Evolutionary conservation across 176 grass and related monocot species (phyloP), one percentile per base, ranked within the genome.

Genomic region (Ensete ventricosum): DNA sequence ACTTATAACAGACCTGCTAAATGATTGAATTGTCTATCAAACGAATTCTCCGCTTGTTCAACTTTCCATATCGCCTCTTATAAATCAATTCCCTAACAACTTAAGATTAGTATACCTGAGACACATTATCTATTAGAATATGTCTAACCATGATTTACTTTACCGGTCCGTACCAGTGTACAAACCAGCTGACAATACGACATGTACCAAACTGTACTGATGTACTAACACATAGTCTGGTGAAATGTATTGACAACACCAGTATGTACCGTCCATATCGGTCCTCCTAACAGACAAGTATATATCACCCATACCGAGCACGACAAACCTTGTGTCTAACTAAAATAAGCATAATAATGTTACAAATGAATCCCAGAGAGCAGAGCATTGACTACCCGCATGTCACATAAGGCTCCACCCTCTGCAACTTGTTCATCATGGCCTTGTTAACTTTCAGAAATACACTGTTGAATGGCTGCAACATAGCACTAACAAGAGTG

Each of bases 381-480:
- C 12, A 57, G 14, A 74, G 13, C 12, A 29, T 27, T 58, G 10
- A 72, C 2, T 84, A 90, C 93, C 93, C 93, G 69, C 88, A 96
- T 19, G 93, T 91, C 60, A 90, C 93, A 81, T 96, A 92, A 22
- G 93, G 90, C 74, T 96, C 93, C 22, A 96, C 93, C 78, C 90
- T 85, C n/a, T 85, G 85, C 14, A 96, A 52, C 93, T 92, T 96
- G 85, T 96, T 96, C 51, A 96, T 84, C 23, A 90, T 92, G 20
- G 93, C 90, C 83, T 92, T 97, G 83, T 97, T 97, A 67, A 97
- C 93, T 84, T 96, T 96, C 14, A 92, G 60, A 65, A 96, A 96
- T 55, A 96, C 92, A 11, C 92, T 89, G 62, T 96, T 96, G 62
- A 96, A 92, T 74, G 92, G 90, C 92, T 96, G 55, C 22, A 80